phyloP scores from a whole-genome alignment of 306 rosid genomes.

The Lablab purpureus region DNA sequence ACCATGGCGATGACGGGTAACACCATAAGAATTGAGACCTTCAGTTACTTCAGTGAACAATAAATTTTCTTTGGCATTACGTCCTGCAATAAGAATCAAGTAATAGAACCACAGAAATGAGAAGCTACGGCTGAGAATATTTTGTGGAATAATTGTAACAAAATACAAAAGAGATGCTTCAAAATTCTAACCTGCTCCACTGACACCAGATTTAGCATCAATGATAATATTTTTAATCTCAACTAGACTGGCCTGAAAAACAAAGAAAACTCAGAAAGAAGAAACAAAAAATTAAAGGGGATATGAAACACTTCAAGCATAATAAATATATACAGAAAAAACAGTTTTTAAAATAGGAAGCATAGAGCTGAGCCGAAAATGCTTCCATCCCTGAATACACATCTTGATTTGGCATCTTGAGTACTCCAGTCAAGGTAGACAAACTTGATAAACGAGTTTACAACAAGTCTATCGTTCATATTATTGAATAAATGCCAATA shows the following conservation, averaged over 20 bases:
- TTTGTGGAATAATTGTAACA: not conserved
- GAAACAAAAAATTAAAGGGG: slow-evolving; percentile 22
- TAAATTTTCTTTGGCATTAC: slow-evolving; percentile 83
- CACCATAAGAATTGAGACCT: slow-evolving; percentile 87
- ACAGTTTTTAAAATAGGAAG: slow-evolving; percentile 8
- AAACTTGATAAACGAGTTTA: slow-evolving; percentile 3
- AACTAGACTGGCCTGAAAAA: slow-evolving; percentile 79
- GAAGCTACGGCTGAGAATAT: slow-evolving; percentile 12
- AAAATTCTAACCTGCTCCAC: slow-evolving; percentile 86
- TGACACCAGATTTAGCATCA: slow-evolving; percentile 96
- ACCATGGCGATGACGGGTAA: slow-evolving; percentile 97
- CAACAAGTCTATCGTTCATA: slow-evolving; percentile 4
- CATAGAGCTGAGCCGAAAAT: slow-evolving; percentile 26
- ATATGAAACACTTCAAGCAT: slow-evolving; percentile 32
- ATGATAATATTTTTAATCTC: slow-evolving; percentile 65
- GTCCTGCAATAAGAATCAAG: slow-evolving; percentile 70
- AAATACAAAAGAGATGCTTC: slow-evolving; percentile 22
- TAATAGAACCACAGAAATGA: slow-evolving; percentile 35
- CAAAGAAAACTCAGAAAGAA: slow-evolving; percentile 38
- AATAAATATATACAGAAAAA: slow-evolving; percentile 30
- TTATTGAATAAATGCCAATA: not conserved
- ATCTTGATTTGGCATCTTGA: not conserved
- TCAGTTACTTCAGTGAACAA: slow-evolving; percentile 89
- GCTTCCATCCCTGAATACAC: slow-evolving; percentile 16
- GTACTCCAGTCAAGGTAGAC: slow-evolving; percentile 36